Percentiles rank a stretch among this genome's conserved stretches.
These are phyloP conservation scores for Pythium monospermum DNA, from an alignment of 352 stramenopile genomes.

Conservation along the genomic window DNA sequence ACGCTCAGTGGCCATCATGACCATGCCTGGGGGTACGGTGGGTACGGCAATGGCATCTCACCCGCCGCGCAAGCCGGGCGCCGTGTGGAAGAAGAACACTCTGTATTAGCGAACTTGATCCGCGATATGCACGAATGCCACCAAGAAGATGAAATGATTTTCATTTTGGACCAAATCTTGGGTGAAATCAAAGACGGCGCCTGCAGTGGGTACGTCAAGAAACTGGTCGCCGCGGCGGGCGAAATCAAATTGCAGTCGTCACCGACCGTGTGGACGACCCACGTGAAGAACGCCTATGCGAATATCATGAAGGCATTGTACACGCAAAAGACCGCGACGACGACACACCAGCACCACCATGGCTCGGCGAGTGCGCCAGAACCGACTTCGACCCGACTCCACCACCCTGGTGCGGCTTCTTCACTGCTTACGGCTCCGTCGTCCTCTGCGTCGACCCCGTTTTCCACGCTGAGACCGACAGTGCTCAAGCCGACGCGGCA, in stretches of 20 bases:
- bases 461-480: constrained; percentile 19
- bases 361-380: no score
- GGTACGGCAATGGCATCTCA: constrained; percentile 22
- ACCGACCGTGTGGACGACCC: constrained; percentile 55
- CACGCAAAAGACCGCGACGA: constrained; percentile 14
- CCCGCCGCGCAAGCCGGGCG: constrained; percentile 48
- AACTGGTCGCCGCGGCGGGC: constrained; percentile 62
- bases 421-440: no score
- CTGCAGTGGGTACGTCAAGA: constrained; percentile 61
- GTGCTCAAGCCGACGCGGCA: constrained; percentile 28
- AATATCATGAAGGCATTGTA: constrained; percentile 78
- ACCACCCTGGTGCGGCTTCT: no score
- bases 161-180: constrained; percentile 77
- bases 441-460: constrained; percentile 21
- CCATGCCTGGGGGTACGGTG: constrained; percentile 15
- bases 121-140: constrained; percentile 73
- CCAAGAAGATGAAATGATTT: constrained; percentile 75
- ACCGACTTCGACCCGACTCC: no score
- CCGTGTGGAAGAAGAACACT: constrained; percentile 61
- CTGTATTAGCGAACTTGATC: constrained; percentile 68
- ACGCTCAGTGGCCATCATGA: constrained; percentile 1
- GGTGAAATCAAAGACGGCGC: constrained; percentile 70
- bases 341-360: no score
- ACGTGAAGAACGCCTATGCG: constrained; percentile 72
- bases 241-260: constrained; percentile 64